A percentile compares a stretch with the other conserved stretches of the same genome.
Evolutionary conservation across 2,329 filamentous ascomycete genomes (phyloP).

Genomic region (Ceratocystis cubensis): DNA sequence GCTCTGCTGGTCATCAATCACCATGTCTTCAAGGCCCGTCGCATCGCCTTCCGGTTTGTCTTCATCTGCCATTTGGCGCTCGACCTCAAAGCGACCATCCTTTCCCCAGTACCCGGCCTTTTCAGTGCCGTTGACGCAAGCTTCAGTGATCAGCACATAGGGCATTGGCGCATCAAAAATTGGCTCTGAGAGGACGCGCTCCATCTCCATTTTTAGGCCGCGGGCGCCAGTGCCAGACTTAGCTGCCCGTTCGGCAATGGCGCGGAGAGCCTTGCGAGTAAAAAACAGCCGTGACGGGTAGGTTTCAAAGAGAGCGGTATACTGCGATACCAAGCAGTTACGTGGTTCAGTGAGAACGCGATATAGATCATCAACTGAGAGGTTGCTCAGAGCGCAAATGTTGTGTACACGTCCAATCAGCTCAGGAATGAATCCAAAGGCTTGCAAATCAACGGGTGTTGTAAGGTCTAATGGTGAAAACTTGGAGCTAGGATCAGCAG

Average conservation of each 20-base stretch:
- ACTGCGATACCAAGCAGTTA: conserved; percentile 79
- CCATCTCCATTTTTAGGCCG: conserved; percentile 68
- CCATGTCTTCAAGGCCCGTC: conserved; percentile 16
- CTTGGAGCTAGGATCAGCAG: conserved; percentile 25
- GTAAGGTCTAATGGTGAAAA: conserved; percentile 58
- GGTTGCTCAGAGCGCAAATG: conserved; percentile 68
- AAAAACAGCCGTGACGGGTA: conserved; percentile 72
- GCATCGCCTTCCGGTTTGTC: conserved; percentile 28
- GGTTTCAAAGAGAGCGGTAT: conserved; percentile 71
- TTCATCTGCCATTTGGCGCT: conserved; percentile 55
- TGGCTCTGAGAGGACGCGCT: conserved; percentile 62
- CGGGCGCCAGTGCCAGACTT: conserved; percentile 60
- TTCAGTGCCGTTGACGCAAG: conserved; percentile 50
- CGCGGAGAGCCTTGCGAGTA: conserved; percentile 66
- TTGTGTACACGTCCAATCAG: conserved; percentile 93
- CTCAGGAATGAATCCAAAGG: conserved; percentile 85
- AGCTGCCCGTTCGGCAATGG: conserved; percentile 58
- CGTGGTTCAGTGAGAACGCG: conserved; percentile 86
- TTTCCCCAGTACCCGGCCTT: conserved; percentile 53
- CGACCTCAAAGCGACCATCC: conserved; percentile 56
- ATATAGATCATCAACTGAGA: conserved; percentile 56
- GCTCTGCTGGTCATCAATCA: conserved; percentile 27
- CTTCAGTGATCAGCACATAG: conserved; percentile 62
- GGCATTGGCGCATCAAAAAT: conserved; percentile 72
- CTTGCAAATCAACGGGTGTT: conserved; percentile 63